phyloP scores from a whole-genome alignment of 2,329 filamentous ascomycete genomes.

The Dactylonectria macrodidyma region DNA sequence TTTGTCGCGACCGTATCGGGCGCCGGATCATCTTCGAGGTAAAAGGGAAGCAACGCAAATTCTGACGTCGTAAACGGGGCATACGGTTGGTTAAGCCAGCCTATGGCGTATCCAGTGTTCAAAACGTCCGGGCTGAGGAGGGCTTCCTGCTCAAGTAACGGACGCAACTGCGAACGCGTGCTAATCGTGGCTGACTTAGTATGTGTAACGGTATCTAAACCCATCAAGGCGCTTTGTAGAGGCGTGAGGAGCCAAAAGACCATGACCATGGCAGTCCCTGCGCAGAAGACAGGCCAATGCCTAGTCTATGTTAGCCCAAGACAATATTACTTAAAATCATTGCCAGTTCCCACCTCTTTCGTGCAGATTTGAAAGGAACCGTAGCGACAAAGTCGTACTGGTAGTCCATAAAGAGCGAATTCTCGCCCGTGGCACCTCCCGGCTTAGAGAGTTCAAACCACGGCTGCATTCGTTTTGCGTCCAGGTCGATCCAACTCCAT shows the following conservation, averaged over 20 bases:
- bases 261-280: conserved; percentile 62
- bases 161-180: conserved; percentile 31
- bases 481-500: conserved; percentile 74
- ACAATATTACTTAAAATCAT: not conserved
- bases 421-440: conserved; percentile 57
- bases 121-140: conserved; percentile 55
- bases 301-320: conserved; percentile 44
- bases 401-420: conserved; percentile 69
- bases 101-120: conserved; percentile 61
- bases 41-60: conserved; percentile 61
- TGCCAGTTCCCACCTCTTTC: conserved; percentile 48
- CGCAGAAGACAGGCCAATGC: conserved; percentile 68
- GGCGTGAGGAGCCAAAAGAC: conserved; percentile 71
- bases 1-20: conserved; percentile 35
- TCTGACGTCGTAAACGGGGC: conserved; percentile 61
- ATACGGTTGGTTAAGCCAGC: conserved; percentile 60
- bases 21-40: conserved; percentile 21
- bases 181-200: conserved; percentile 6
- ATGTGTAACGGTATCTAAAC: conserved; percentile 51
- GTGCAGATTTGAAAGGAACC: conserved; percentile 51
- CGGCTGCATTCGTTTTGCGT: conserved; percentile 71
- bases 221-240: conserved; percentile 69
- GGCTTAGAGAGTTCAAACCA: conserved; percentile 70
- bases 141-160: conserved; percentile 38
- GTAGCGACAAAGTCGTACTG: conserved; percentile 58